These are phyloP conservation scores for Metarhizium brunneum DNA, from an alignment of 2,329 filamentous ascomycete genomes.

Conservation along the genomic window DNA sequence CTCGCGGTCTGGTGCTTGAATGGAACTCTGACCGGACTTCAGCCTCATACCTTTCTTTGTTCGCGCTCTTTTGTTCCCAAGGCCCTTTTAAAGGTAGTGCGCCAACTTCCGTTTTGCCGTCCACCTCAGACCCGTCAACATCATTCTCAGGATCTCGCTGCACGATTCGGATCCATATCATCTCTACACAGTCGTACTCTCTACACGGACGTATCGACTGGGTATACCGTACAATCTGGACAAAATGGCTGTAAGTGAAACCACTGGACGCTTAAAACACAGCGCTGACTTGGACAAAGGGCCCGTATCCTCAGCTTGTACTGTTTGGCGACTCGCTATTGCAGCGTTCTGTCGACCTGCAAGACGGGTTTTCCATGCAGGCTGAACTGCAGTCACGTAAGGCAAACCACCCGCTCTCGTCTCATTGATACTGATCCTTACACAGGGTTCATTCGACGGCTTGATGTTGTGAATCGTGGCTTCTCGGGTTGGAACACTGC, in stretches of 20 bases:
- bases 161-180: too few species aligned
- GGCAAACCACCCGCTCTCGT: constrained; percentile 11
- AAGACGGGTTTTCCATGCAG: constrained; percentile 65
- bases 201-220: too few species aligned
- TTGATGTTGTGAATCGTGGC: constrained; percentile 85
- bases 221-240: not conserved
- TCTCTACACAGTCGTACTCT: too few species aligned
- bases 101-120: too few species aligned
- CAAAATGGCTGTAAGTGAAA: constrained; percentile 13
- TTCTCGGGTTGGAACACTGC: constrained; percentile 78
- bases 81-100: too few species aligned
- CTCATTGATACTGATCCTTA: not conserved
- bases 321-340: constrained; percentile 89
- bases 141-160: too few species aligned
- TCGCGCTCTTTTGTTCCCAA: too few species aligned
- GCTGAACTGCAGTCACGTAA: constrained; percentile 60
- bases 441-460: constrained; percentile 61
- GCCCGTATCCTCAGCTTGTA: constrained; percentile 60
- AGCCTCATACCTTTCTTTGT: too few species aligned
- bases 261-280: not conserved
- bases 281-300: not conserved
- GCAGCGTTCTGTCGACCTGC: constrained; percentile 52
- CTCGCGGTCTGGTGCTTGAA: too few species aligned
- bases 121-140: too few species aligned
- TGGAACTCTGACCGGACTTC: too few species aligned